Evolutionary conservation across 2,329 filamentous ascomycete genomes (phyloP).

Genomic region (Fusarium abutilonis): DNA sequence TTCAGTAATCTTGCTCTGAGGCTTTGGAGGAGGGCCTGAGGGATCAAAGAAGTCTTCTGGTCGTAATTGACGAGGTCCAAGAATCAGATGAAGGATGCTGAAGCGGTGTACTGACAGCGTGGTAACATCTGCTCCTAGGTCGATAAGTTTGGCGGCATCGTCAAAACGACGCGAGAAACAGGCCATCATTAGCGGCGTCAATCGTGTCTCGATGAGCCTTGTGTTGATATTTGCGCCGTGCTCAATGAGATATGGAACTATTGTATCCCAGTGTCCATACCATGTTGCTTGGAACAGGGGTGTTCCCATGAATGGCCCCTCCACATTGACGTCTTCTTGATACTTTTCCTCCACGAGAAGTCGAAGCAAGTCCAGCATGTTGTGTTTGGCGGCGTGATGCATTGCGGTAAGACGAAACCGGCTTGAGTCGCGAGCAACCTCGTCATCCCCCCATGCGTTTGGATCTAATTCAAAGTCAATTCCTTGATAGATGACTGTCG

Average conservation of each 20-base stretch:
- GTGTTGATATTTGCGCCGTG: constrained; percentile 42
- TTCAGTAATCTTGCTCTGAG: constrained; percentile 31
- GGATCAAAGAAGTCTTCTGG: constrained; percentile 38
- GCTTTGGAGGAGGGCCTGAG: constrained; percentile 7
- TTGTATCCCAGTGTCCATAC: constrained; percentile 43
- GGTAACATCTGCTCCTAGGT: constrained; percentile 41
- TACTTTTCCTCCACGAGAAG: constrained; percentile 35
- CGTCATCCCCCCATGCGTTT: constrained; percentile 38
- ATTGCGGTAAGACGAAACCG: constrained; percentile 41
- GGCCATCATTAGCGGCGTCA: constrained; percentile 44
- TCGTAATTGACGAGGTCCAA: constrained; percentile 39
- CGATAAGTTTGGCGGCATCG: constrained; percentile 42
- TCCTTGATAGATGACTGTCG: constrained; percentile 41
- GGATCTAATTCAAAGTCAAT: constrained; percentile 41
- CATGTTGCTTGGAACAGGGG: constrained; percentile 44
- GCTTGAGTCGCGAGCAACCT: constrained; percentile 28
- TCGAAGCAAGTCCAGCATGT: constrained; percentile 35
- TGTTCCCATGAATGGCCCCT: constrained; percentile 44
- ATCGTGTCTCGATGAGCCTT: constrained; percentile 42
- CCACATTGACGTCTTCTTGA: constrained; percentile 35
- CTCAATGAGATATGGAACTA: constrained; percentile 42
- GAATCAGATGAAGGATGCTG: constrained; percentile 44
- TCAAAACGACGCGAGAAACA: constrained; percentile 45
- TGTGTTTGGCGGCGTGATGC: constrained; percentile 41
- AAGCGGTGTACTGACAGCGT: constrained; percentile 41